Base-by-base conservation (phyloP, 176 grass and related monocot species). In the Triticum timopheevii region DNA sequence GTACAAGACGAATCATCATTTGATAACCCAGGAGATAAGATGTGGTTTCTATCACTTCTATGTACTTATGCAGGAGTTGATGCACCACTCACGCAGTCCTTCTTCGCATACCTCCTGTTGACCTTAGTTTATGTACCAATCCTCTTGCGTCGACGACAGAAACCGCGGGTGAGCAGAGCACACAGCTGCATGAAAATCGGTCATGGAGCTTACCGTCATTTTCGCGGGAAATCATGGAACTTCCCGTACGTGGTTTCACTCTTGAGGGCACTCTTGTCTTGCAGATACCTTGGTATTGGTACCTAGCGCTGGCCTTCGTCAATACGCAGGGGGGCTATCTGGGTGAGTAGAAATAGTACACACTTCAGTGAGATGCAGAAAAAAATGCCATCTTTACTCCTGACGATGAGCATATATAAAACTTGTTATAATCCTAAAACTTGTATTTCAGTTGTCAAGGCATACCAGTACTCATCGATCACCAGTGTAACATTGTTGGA, bases 281-380 rank as follows among this genome's bases (percentile, higher is more conserved):
- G 78, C 92, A 98, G 96, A 90, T 96, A 86, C 71, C 82, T 24
- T 98, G 96, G 96, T 96, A 98, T 36, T 98, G 92, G 96, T 98
- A 98, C 25, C 6, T 94, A 6, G 92, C 77, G 9, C 15, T 98
- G 59, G 92, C 93, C 27, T 81, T 96, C 87, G 84, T 91, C 69
- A 93, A 98, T 84, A 92, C 96, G 4, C 90, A 96, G 77, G 93
- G 86, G 50, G 96, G 92, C 52, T 98, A 88, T 88, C 88, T 98
- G 22, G 76, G 97, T 98, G 79, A 87, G 90, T 61, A 71, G 62
- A 78, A 44, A 3, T 7, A 54, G 61, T 22, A n/a, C 16, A 61
- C 61, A 81, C 7, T 19, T 81, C 30, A 76, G 42, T 68, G n/a
- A 80, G 35, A 61, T 71, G 20, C 1, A 13, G 10, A 40, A 66